phyloP scores from a whole-genome alignment of 176 grass and related monocot species.

The Cocos nucifera region DNA sequence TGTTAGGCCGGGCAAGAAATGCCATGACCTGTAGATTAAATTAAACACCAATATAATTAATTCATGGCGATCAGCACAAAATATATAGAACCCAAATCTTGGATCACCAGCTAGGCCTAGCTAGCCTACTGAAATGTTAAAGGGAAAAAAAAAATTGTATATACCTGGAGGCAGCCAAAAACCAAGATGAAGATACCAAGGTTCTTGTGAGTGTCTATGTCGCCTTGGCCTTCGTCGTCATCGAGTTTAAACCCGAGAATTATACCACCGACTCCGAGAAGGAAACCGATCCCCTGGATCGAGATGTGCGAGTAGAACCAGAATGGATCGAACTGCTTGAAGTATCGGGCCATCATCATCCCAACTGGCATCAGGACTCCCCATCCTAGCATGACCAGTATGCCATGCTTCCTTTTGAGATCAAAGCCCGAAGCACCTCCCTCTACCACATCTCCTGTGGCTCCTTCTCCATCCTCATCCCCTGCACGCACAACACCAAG shows the following conservation, averaged over 20 bases:
- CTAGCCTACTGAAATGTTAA: too few relatives aligned
- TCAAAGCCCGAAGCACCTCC: conserved; percentile 14
- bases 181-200: conserved; percentile 55
- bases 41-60: too few relatives aligned
- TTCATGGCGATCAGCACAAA: too few relatives aligned
- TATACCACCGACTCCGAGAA: conserved; percentile 36
- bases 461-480: not conserved
- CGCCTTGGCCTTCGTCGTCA: conserved; percentile 27
- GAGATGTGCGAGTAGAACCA: conserved; percentile 78
- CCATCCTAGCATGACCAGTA: conserved; percentile 64
- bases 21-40: conserved; percentile 39
- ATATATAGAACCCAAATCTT: too few relatives aligned
- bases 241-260: conserved; percentile 36
- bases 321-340: conserved; percentile 49
- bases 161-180: conserved; percentile 59
- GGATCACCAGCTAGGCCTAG: too few relatives aligned
- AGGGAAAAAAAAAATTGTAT: too few relatives aligned
- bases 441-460: not conserved
- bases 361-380: conserved; percentile 72
- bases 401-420: conserved; percentile 36
- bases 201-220: conserved; percentile 51
- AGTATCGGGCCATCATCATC: conserved; percentile 55
- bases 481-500: too few relatives aligned
- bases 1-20: conserved; percentile 56
- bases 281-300: conserved; percentile 42